Percentiles rank a stretch among this genome's conserved stretches.
Evolutionary conservation across 2,329 filamentous ascomycete genomes (phyloP).

Genomic region (Verticillium alfalfae): DNA sequence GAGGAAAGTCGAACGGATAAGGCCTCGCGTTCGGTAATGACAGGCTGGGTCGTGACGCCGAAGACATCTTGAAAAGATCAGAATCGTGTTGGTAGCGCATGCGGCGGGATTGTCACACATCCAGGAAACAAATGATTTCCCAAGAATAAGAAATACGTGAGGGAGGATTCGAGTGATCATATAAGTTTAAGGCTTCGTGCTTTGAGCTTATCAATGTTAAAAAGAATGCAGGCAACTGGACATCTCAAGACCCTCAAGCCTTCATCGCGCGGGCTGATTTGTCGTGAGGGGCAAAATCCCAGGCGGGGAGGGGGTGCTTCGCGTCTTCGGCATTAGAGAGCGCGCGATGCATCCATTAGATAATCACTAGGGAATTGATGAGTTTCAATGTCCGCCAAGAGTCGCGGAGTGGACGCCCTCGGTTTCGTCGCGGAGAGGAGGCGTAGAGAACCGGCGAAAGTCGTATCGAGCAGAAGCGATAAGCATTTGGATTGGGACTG

Average conservation of each 20-base stretch:
- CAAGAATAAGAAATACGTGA: not conserved
- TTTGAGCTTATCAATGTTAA: not conserved
- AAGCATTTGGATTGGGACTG: not conserved
- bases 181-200: not conserved
- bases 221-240: not conserved
- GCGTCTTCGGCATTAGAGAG: not conserved
- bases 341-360: not conserved
- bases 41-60: not conserved
- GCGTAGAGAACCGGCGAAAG: not conserved
- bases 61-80: not conserved
- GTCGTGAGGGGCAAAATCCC: not conserved
- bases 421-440: not conserved
- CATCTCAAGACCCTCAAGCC: not conserved
- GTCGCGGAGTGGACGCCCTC: not conserved
- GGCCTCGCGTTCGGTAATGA: conserved; percentile 11
- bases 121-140: too few species aligned
- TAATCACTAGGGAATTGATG: not conserved
- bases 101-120: too few species aligned
- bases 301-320: not conserved
- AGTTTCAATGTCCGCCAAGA: not conserved
- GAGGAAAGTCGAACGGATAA: conserved; percentile 26
- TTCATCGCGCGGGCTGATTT: not conserved
- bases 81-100: not conserved
- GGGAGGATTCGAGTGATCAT: not conserved
- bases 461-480: not conserved